Evolutionary conservation across 257 asterid species (phyloP).

Genomic region (Capsicum pubescens): DNA sequence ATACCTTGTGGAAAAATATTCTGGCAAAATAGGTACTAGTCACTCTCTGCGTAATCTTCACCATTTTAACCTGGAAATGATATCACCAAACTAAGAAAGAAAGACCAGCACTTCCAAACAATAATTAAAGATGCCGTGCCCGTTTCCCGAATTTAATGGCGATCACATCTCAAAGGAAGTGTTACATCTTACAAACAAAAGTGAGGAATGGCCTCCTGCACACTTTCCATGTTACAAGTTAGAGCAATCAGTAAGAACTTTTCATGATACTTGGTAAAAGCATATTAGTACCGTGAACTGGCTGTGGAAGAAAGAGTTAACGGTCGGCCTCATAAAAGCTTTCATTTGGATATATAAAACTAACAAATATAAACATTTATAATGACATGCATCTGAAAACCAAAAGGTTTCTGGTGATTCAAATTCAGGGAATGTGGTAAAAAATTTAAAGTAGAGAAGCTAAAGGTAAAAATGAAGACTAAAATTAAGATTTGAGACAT

Average conservation of each 20-base stretch:
- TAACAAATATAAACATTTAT: neutral
- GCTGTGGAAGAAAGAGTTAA: neutral
- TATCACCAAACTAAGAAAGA: constrained; percentile 20
- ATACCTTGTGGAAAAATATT: constrained; percentile 48
- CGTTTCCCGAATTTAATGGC: constrained; percentile 9
- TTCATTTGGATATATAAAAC: neutral
- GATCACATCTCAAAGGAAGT: neutral
- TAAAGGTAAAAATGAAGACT: constrained; percentile 6
- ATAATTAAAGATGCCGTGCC: neutral
- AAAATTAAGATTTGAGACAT: neutral
- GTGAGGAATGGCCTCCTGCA: neutral
- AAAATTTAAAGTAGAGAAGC: neutral
- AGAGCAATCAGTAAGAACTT: constrained; percentile 25
- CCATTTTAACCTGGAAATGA: constrained; percentile 48
- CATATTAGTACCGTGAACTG: neutral
- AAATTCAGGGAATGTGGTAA: constrained; percentile 3
- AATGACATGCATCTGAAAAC: neutral
- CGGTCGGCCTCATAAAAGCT: neutral
- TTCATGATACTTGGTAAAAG: neutral
- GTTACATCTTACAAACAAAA: neutral
- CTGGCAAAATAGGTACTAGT: constrained; percentile 45
- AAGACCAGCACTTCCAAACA: neutral
- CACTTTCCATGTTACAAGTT: neutral
- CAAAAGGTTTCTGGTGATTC: constrained; percentile 6
- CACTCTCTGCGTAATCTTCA: constrained; percentile 49